These are phyloP conservation scores for Pseudomassariella vexata DNA, from an alignment of 2,329 filamentous ascomycete genomes.

Conservation along the genomic window DNA sequence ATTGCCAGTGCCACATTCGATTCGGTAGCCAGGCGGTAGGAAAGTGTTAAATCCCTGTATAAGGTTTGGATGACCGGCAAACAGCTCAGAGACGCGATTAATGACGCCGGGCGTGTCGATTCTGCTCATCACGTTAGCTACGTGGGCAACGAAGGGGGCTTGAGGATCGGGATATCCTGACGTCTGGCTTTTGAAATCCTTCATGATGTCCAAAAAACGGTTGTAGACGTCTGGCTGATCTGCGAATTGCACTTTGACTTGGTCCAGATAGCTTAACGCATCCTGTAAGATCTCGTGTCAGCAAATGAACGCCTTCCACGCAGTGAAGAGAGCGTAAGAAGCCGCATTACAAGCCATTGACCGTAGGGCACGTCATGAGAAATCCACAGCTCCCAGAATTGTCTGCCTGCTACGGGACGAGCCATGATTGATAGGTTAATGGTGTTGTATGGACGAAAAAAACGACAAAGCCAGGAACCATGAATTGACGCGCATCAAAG, in stretches of 20 bases:
- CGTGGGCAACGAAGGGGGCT: not conserved
- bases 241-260: constrained; percentile 96
- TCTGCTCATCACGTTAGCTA: constrained; percentile 34
- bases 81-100: constrained; percentile 89
- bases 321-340: too few relatives aligned
- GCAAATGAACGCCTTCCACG: too few relatives aligned
- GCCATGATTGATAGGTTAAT: too few relatives aligned
- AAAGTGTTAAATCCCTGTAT: constrained; percentile 99
- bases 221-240: constrained; percentile 98
- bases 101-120: constrained; percentile 98
- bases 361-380: too few relatives aligned
- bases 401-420: too few relatives aligned
- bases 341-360: too few relatives aligned
- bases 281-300: constrained; percentile 34
- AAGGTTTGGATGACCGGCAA: constrained; percentile 88
- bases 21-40: constrained; percentile 88
- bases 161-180: constrained; percentile 40
- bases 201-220: constrained; percentile 97
- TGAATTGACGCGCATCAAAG: too few relatives aligned
- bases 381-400: too few relatives aligned
- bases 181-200: constrained; percentile 98
- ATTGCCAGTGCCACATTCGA: constrained; percentile 89
- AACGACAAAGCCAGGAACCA: too few relatives aligned
- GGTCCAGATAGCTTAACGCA: constrained; percentile 92
- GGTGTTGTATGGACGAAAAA: too few relatives aligned